Evolutionary conservation across 2,329 filamentous ascomycete genomes (phyloP), one percentile per base, ranked within the genome.

Genomic region (Calonectria pauciramosa): DNA sequence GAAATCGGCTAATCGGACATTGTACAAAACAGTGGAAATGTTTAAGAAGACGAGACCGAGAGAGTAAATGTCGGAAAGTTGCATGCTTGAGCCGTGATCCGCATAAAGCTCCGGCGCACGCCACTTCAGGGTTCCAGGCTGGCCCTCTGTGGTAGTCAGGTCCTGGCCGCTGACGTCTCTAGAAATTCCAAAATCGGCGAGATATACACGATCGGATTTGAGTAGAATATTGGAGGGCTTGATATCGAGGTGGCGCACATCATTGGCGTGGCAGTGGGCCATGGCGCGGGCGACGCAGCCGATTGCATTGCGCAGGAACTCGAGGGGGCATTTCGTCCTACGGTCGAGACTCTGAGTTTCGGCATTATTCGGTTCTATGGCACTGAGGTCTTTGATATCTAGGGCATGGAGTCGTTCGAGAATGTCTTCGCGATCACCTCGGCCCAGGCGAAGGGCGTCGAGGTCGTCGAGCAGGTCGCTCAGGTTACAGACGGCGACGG

Each of bases 141-240:
- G 71, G 0, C 85, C 86, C 36, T 85, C 84, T 0, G 87, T 89
- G 69, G 85, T 87, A 9, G 86, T 88, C 64, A 87, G 83, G 13
- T 88, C 87, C 30, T 85, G 84, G 52, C 85, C 85, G 64, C 85
- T 85, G 18, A 89, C 86, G 64, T 89, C 87, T 67, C 85, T 83
- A 16, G 88, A 87, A 30, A 89, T 88, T 44, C 87, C 88, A 81
- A 89, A 89, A 77, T 89, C 88, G 28, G 87, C 86, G 18, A 89
- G 82, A 72, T 89, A 89, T 11, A 89, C 87, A 11, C 86, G 83
- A 8, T 85, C 85, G 1, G 87, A 83, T 70, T 84, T 86, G 10
- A 89, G 81, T 3, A 89, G 82, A 66, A 89, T 88, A 68, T 89
- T 89, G 44, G 84, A 85, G 2, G 88, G 88, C 73, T 89, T 89